These are phyloP conservation scores for Incumbomyces delicatus DNA, from an alignment of 2,329 filamentous ascomycete species.

Conservation along the genomic window DNA sequence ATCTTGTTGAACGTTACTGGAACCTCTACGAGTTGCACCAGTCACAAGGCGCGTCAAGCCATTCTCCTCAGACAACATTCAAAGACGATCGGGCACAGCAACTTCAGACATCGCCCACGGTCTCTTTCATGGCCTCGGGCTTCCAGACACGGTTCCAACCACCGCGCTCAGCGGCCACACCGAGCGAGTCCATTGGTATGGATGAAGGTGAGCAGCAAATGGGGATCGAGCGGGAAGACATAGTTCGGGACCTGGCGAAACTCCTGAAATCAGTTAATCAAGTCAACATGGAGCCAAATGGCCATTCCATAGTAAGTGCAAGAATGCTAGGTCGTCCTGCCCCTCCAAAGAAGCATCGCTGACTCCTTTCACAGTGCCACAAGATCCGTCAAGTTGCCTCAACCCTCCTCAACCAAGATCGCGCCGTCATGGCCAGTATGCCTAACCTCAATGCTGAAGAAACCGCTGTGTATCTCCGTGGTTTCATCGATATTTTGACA, in stretches of 20 bases:
- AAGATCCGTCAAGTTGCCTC: constrained; percentile 80
- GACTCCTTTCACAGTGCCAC: constrained; percentile 45
- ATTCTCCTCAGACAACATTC: constrained; percentile 11
- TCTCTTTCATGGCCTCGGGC: constrained; percentile 14
- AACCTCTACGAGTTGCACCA: constrained; percentile 60
- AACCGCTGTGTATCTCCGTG: constrained; percentile 57
- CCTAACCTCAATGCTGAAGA: constrained; percentile 43
- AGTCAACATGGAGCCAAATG: constrained; percentile 70
- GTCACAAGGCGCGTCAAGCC: constrained; percentile 19
- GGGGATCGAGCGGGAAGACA: constrained; percentile 65
- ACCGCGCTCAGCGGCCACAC: constrained; percentile 12
- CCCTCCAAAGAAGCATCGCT: constrained; percentile 1
- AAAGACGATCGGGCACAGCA: constrained; percentile 12
- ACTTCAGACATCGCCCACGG: constrained; percentile 15
- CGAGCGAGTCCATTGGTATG: constrained; percentile 19
- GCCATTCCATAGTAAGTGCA: constrained; percentile 50
- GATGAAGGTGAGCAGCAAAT: constrained; percentile 41
- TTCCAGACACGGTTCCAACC: constrained; percentile 15
- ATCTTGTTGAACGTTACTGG: constrained; percentile 79
- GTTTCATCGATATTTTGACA: constrained; percentile 64
- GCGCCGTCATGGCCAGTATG: constrained; percentile 40
- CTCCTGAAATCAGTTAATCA: constrained; percentile 70
- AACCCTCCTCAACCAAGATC: constrained; percentile 59
- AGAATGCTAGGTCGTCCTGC: not conserved
- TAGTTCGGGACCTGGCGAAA: constrained; percentile 66